Evolutionary conservation across 140 eudicot species (phyloP).

Genomic region (Flaveria floridana): DNA sequence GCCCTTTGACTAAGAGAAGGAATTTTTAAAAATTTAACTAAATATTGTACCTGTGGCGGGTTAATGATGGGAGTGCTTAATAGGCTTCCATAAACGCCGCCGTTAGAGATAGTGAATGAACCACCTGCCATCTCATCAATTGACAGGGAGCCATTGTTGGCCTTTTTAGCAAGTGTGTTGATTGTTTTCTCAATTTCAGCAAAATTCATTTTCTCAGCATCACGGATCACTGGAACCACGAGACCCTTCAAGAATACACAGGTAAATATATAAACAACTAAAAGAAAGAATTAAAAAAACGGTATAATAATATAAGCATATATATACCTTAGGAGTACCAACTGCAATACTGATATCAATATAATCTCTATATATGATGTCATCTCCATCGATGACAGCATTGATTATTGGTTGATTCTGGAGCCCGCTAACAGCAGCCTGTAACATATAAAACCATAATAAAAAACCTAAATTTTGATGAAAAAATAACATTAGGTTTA

Average conservation of each 20-base stretch:
- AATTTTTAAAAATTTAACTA: background rate
- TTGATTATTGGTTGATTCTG: conserved; percentile 70
- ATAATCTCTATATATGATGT: conserved; percentile 66
- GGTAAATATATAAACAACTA: background rate
- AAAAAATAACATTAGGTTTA: background rate
- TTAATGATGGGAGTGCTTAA: conserved; percentile 70
- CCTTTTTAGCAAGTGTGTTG: conserved; percentile 64
- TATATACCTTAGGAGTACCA: conserved; percentile 59
- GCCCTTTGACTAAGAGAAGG: background rate
- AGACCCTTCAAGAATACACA: conserved; percentile 48
- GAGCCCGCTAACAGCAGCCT: conserved; percentile 78
- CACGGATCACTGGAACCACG: conserved; percentile 72
- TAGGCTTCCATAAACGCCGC: conserved; percentile 74
- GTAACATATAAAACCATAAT: conserved; percentile 15
- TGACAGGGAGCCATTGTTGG: conserved; percentile 57
- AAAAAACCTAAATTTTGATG: background rate
- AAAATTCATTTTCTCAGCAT: conserved; percentile 65
- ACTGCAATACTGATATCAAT: conserved; percentile 76
- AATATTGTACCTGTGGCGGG: conserved; percentile 60
- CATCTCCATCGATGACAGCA: conserved; percentile 82
- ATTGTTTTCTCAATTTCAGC: conserved; percentile 69
- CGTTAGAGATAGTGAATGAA: conserved; percentile 67
- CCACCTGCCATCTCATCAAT: conserved; percentile 82
- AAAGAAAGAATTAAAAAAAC: background rate
- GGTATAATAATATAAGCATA: conserved; percentile 1